Base-by-base conservation (phyloP, 2,329 filamentous ascomycete species). In the Ramichloridium luteum region DNA sequence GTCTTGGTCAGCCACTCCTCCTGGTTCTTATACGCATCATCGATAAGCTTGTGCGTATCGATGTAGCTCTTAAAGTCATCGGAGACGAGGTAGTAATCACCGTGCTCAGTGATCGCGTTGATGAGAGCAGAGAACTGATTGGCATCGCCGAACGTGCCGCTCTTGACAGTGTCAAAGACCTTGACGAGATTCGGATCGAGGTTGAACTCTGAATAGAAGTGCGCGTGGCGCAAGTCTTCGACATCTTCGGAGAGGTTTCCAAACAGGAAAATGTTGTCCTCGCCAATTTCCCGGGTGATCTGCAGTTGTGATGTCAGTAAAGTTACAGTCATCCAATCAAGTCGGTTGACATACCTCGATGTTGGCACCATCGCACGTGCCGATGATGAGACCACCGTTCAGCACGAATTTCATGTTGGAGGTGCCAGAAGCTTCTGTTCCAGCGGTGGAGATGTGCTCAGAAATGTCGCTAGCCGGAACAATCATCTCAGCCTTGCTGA, bases 361-460 rank as follows among this genome's bases (percentile, higher is more conserved):
- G 53, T 98, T 98, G 41, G 90, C 90, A 54, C 90, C 90, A 51
- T 98, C 90, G 55, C 88, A 94, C 13, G 90, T 98, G 48, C 90
- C 90, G 47, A 98, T 98, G 51, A 98, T 93, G 39, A 98, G 67
- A 42, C 90, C 90, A 43, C 90, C 90, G 50, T 96, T 98, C 51
- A 98, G 70, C 10, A 94, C 90, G 58, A 98, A 98, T 61, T 98
- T 98, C 90, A 98, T 98, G 73, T 98, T 98, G 52, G 83, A 93
- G 9, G 85, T 93, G 41, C 38, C 88, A 42, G 68, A 74, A 15
- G 72, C 75, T 48, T 98, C 90, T 1, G 90, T 98, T 30, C 90
- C 90, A 22, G 90, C 90, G 14, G 90, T 98, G 2, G 90, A 96
- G 52, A 98, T 98, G 57, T 98, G 90, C 65, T 98, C 90, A 60